Conservation (phyloP, 257 asterid species). For the Solanum bulbocastanum region DNA sequence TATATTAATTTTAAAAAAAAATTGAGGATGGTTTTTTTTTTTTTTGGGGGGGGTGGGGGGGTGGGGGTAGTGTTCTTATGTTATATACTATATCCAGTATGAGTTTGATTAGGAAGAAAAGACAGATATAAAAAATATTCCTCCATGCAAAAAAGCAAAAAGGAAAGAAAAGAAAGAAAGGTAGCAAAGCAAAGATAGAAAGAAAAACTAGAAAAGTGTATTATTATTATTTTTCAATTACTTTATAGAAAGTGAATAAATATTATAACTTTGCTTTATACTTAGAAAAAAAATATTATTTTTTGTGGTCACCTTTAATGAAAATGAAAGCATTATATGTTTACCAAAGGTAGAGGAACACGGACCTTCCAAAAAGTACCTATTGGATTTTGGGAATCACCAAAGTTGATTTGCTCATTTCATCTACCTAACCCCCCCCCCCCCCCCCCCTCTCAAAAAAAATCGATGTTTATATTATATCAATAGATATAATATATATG, state of each 20-base stretch:
- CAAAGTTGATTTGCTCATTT: slow-evolving; percentile 26
- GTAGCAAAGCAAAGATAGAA: background rate
- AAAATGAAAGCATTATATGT: slow-evolving; percentile 27
- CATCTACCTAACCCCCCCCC: background rate
- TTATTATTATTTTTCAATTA: slow-evolving; percentile 13
- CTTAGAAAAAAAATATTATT: background rate
- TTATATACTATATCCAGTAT: background rate
- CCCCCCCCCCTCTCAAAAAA: background rate
- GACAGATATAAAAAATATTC: slow-evolving; percentile 40
- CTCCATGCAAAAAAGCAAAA: slow-evolving; percentile 27
- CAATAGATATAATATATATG: no score
- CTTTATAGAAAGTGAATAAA: slow-evolving; percentile 53
- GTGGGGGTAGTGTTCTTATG: no score
- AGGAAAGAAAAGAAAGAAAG: background rate
- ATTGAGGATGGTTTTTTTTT: background rate
- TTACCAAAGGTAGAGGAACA: slow-evolving; percentile 19
- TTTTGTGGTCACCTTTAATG: slow-evolving; percentile 36
- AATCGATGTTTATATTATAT: no score
- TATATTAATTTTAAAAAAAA: no score
- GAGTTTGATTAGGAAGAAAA: slow-evolving; percentile 20
- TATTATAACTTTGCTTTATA: slow-evolving; percentile 23
- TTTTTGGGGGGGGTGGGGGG: background rate
- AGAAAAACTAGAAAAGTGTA: background rate
- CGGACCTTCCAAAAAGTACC: slow-evolving; percentile 29
- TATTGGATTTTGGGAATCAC: slow-evolving; percentile 35